These are phyloP conservation scores for Tuber umbilicatum DNA, from an alignment of 495 filamentous ascomycete species.

Conservation along the genomic window DNA sequence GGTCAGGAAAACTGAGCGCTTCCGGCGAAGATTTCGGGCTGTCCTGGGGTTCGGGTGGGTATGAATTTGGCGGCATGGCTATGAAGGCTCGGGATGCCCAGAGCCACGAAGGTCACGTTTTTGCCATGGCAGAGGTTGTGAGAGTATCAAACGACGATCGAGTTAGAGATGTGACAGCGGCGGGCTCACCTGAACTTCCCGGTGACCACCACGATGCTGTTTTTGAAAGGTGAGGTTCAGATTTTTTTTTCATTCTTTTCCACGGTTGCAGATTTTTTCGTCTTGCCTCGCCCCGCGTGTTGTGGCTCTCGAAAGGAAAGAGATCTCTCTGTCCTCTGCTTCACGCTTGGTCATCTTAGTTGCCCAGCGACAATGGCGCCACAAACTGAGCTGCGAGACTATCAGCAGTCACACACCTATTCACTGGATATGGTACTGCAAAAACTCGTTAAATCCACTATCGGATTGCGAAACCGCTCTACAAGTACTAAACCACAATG, in stretches of 20 bases:
- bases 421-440: neutral
- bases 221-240: conserved; percentile 54
- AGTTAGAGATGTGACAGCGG: conserved; percentile 17
- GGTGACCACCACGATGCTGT: conserved; percentile 49
- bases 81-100: conserved; percentile 9
- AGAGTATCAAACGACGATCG: conserved; percentile 40
- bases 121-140: conserved; percentile 54
- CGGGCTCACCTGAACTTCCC: conserved; percentile 37
- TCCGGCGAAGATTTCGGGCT: conserved; percentile 26
- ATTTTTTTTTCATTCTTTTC: conserved; percentile 13
- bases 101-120: conserved; percentile 51
- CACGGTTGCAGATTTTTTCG: conserved; percentile 7
- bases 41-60: conserved; percentile 20
- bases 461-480: too few species aligned
- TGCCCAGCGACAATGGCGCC: neutral
- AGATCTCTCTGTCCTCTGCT: neutral
- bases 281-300: conserved; percentile 21
- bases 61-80: conserved; percentile 16
- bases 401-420: neutral
- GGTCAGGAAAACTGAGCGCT: neutral
- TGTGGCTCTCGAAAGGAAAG: neutral
- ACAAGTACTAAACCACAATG: too few species aligned
- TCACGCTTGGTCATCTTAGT: neutral
- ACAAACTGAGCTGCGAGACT: neutral
- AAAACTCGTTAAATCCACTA: neutral